These are phyloP conservation scores for Penicillium corylophilum DNA, from an alignment of 2,329 filamentous ascomycete species.

Conservation along the genomic window DNA sequence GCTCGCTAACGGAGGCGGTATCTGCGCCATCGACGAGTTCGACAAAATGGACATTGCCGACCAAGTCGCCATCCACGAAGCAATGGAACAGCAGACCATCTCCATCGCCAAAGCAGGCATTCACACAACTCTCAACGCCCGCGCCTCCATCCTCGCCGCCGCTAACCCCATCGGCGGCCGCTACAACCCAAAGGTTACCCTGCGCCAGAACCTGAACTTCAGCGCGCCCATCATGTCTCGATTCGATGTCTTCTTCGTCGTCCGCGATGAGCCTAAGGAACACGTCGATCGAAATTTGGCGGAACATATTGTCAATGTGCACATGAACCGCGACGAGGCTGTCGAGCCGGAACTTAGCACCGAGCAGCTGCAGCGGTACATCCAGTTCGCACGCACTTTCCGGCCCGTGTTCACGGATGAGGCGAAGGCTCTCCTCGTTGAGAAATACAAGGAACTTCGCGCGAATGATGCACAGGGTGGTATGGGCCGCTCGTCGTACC, in stretches of 20 bases:
- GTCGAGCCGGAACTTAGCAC: slow-evolving; percentile 92
- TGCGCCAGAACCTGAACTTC: slow-evolving; percentile 97
- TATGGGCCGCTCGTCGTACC: slow-evolving; percentile 90
- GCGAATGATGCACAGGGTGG: slow-evolving; percentile 93
- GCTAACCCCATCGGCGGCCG: slow-evolving; percentile 94
- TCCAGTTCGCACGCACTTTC: slow-evolving; percentile 93
- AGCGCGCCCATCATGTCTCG: slow-evolving; percentile 98
- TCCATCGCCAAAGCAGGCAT: slow-evolving; percentile 98
- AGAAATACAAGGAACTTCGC: slow-evolving; percentile 92
- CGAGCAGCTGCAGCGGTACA: slow-evolving; percentile 94
- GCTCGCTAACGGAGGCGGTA: slow-evolving; percentile 86
- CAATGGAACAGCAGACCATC: slow-evolving; percentile 99
- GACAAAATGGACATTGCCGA: slow-evolving; percentile 99
- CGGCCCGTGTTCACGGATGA: slow-evolving; percentile 87
- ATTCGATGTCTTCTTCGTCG: slow-evolving; percentile 98
- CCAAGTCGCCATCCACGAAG: slow-evolving; percentile 98
- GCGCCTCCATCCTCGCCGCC: slow-evolving; percentile 91
- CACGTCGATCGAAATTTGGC: slow-evolving; percentile 85
- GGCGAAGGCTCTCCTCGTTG: slow-evolving; percentile 79
- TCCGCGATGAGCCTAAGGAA: slow-evolving; percentile 96
- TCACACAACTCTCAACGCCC: slow-evolving; percentile 92
- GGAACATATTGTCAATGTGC: slow-evolving; percentile 90
- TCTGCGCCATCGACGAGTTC: slow-evolving; percentile 98
- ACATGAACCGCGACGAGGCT: slow-evolving; percentile 88
- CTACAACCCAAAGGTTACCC: slow-evolving; percentile 91